A percentile compares a stretch with the other conserved stretches of the same genome.
These are phyloP conservation scores for Erythrobasidium hasegawianum DNA, from an alignment of 1,284 basidiomycete species.

Conservation along the genomic window DNA sequence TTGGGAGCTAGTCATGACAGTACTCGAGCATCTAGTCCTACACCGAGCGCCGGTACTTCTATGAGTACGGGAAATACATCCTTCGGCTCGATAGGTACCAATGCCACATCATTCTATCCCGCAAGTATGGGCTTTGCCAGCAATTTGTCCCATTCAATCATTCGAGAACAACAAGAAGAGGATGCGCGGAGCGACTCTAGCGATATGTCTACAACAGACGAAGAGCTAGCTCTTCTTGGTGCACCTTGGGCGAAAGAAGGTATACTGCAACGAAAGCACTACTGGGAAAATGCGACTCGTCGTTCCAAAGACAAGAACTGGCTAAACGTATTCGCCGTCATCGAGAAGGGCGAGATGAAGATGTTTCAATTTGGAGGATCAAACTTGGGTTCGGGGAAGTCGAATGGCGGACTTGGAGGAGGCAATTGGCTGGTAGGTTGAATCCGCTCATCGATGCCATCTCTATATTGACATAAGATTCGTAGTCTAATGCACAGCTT, in stretches of 20 bases:
- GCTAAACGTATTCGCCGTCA: slow-evolving; percentile 89
- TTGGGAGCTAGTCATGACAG: slow-evolving; percentile 40
- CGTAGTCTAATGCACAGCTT: slow-evolving; percentile 71
- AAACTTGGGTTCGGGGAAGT: slow-evolving; percentile 28
- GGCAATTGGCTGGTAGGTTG: slow-evolving; percentile 89
- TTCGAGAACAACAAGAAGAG: slow-evolving; percentile 78
- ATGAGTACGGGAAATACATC: slow-evolving; percentile 52
- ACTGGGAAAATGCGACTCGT: slow-evolving; percentile 80
- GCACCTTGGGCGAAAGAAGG: slow-evolving; percentile 99
- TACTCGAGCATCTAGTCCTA: slow-evolving; percentile 60
- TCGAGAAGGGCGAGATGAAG: slow-evolving; percentile 83
- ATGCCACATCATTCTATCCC: slow-evolving; percentile 31
- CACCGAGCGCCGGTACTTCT: slow-evolving; percentile 80
- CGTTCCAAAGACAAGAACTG: slow-evolving; percentile 43
- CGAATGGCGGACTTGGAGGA: slow-evolving; percentile 58
- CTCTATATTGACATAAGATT: background rate
- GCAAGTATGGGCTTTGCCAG: slow-evolving; percentile 84
- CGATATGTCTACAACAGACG: slow-evolving; percentile 66
- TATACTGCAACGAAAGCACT: slow-evolving; percentile 86
- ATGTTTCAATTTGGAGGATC: slow-evolving; percentile 86
- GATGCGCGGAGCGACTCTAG: slow-evolving; percentile 69
- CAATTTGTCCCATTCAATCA: slow-evolving; percentile 91
- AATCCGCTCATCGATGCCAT: background rate
- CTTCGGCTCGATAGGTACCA: slow-evolving; percentile 33
- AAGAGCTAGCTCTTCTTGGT: slow-evolving; percentile 87